phyloP scores from a whole-genome alignment of 192 early-diverging fungal species.

The Piromyces finnis region DNA sequence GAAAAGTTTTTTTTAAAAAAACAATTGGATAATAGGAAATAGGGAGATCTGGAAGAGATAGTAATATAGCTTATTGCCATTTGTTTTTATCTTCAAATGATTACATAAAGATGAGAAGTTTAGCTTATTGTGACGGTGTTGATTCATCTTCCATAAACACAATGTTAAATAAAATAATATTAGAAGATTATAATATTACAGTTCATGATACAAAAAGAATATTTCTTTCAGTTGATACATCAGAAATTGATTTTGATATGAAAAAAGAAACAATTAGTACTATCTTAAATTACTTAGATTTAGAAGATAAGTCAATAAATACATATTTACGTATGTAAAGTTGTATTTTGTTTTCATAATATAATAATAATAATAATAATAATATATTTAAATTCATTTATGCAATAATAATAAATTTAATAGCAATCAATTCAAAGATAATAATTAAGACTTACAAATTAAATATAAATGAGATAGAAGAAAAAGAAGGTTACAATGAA shows the following conservation, averaged over 20 bases:
- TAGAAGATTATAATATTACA: background rate
- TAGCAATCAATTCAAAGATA: background rate
- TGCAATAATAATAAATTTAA: no score
- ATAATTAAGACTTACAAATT: background rate
- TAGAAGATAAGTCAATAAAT: background rate
- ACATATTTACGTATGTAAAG: background rate
- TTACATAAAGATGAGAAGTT: constrained; percentile 18
- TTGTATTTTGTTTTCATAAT: no score
- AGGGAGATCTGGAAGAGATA: constrained; percentile 49
- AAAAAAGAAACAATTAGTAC: background rate
- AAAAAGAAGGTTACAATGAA: background rate
- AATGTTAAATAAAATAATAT: background rate
- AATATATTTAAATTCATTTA: no score
- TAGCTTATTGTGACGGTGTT: constrained; percentile 13
- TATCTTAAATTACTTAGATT: background rate
- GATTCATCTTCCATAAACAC: background rate
- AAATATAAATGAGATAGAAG: background rate
- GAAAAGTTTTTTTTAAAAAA: no score
- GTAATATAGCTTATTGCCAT: constrained; percentile 15
- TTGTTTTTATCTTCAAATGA: constrained; percentile 29
- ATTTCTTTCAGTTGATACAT: background rate
- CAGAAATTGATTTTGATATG: background rate
- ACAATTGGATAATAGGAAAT: constrained; percentile 47
- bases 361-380: no score
- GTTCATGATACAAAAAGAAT: background rate